Percentiles rank a stretch among this genome's conserved stretches.
phyloP scores from a whole-genome alignment of 164 flowering plant species.

The Aristolochia fimbriata region DNA sequence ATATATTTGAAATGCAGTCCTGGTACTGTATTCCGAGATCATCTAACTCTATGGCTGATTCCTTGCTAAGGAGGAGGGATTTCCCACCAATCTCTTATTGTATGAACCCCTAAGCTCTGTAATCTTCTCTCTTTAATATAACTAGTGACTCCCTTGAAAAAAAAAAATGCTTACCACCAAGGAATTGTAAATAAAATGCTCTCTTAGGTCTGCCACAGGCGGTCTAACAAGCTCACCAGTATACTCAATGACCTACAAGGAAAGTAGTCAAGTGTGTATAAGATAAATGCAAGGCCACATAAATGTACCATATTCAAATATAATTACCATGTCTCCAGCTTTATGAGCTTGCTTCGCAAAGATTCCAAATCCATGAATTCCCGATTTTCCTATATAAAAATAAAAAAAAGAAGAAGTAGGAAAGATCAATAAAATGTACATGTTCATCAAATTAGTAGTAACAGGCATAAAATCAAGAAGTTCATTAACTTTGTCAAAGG shows the following conservation, averaged over 20 bases:
- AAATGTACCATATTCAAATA: not conserved
- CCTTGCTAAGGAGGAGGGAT: no score
- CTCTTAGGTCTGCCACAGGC: slow-evolving; percentile 86
- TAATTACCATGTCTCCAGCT: slow-evolving; percentile 91
- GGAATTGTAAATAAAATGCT: slow-evolving; percentile 77
- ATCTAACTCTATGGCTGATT: no score
- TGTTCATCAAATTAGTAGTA: not conserved
- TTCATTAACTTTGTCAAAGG: not conserved
- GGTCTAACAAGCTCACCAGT: slow-evolving; percentile 94
- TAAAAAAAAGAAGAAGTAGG: not conserved
- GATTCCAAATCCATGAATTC: slow-evolving; percentile 95
- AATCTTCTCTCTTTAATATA: not conserved
- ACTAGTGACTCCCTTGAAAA: no score
- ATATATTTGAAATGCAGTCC: no score
- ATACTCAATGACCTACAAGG: slow-evolving; percentile 77
- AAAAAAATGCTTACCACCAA: slow-evolving; percentile 63
- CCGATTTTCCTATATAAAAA: slow-evolving; percentile 66
- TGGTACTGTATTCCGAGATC: no score
- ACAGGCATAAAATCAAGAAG: no score
- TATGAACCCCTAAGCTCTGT: not conserved
- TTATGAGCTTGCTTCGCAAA: slow-evolving; percentile 79
- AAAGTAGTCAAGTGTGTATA: not conserved
- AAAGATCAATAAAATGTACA: not conserved
- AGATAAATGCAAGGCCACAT: not conserved
- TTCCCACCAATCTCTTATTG: not conserved